Evolutionary conservation across 768 basidiomycete species (phyloP).

Genomic region (Trametes cubensis): DNA sequence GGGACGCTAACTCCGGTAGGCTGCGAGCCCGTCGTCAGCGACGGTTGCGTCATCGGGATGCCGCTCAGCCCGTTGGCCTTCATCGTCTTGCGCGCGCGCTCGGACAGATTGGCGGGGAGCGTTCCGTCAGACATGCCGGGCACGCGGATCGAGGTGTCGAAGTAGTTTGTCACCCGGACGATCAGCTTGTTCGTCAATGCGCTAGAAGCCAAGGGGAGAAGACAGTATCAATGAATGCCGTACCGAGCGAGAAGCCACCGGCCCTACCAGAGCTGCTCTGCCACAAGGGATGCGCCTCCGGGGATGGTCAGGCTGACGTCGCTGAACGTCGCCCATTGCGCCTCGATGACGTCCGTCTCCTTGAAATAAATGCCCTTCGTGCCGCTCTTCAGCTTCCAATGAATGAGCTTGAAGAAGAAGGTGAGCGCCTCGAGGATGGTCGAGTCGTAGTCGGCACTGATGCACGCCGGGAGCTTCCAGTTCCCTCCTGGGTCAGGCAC

Average conservation of each 20-base stretch:
- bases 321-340: constrained; percentile 93
- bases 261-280: constrained; percentile 91
- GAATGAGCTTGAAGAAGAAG: constrained; percentile 91
- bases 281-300: constrained; percentile 88
- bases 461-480: constrained; percentile 89
- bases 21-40: constrained; percentile 31
- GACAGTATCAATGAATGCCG: not conserved
- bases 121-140: constrained; percentile 48
- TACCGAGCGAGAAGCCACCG: not conserved
- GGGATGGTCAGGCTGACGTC: constrained; percentile 87
- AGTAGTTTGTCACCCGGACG: constrained; percentile 90
- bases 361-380: constrained; percentile 93
- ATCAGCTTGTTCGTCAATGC: constrained; percentile 91
- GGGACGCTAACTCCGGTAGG: constrained; percentile 58
- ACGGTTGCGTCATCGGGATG: constrained; percentile 2
- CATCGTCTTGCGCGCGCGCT: constrained; percentile 26
- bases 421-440: constrained; percentile 86
- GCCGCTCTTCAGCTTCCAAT: constrained; percentile 94
- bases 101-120: constrained; percentile 11
- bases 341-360: constrained; percentile 97
- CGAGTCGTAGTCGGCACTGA: constrained; percentile 86
- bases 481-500: constrained; percentile 82
- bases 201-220: constrained; percentile 43
- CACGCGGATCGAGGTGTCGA: constrained; percentile 89
- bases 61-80: constrained; percentile 27